Conservation (phyloP, 225 moss, liverwort and hornwort species). For the Pseudoscleropodium purum region DNA sequence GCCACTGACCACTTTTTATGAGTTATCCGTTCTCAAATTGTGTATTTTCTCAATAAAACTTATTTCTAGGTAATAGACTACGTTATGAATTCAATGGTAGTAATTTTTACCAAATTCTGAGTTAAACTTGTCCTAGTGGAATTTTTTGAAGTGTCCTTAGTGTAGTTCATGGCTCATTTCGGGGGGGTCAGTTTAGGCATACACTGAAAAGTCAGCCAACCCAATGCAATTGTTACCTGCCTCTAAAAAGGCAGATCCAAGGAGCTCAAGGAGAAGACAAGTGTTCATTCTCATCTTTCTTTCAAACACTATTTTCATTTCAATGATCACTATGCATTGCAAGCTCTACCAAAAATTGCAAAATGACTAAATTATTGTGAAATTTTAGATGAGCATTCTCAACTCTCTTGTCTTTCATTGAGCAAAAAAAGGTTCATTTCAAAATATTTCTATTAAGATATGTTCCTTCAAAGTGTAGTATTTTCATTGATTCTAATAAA, state of each 20-base stretch:
- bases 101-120: neutral
- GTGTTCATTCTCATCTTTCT: neutral
- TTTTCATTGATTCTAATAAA: neutral
- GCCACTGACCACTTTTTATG: too few species aligned
- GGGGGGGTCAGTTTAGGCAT: neutral
- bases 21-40: neutral
- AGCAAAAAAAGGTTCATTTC: neutral
- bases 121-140: too few species aligned
- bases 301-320: neutral
- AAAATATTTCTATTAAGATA: neutral
- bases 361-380: neutral
- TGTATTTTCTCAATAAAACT: too few species aligned
- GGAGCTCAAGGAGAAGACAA: neutral
- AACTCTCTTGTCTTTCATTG: too few species aligned
- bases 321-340: neutral
- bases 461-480: neutral
- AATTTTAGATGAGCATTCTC: too few species aligned
- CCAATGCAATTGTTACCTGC: neutral
- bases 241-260: fast-evolving
- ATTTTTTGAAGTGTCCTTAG: too few species aligned
- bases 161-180: neutral
- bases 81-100: too few species aligned
- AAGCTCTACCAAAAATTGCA: neutral
- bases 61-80: too few species aligned
- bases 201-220: neutral